Evolutionary conservation across 2,329 filamentous ascomycete genomes (phyloP), one percentile per base, ranked within the genome.

Genomic region (Clonostachys rhizophaga): DNA sequence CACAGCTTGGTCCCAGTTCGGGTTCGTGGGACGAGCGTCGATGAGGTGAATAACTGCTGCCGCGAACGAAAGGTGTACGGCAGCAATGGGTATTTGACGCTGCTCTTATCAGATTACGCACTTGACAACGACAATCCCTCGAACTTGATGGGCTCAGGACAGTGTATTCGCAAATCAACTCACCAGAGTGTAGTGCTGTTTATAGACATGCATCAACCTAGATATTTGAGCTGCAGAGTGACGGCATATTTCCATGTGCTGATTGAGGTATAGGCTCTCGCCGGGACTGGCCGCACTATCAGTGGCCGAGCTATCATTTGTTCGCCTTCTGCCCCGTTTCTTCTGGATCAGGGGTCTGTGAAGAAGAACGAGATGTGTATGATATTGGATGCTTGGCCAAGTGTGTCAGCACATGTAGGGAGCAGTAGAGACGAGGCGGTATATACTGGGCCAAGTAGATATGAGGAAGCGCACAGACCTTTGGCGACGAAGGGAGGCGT

Each of bases 371-470:
- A 53, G 17, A 7, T 50, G 47, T 10, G 52, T 49, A 5, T 59
- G 53, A 9, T 55, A 59, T 12, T 58, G 55, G 4, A 59, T 44
- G 24, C 57, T 59, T 11, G 3, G 14, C 9, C 2, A n/a, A 20
- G 7, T 11, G 24, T 14, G 17, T 24, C n/a, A n/a, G 16, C 30
- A n/a, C 11, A 30, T n/a, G 12, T 34, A 17, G n/a, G 34, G 36
- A n/a, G 42, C 20, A 40, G 17, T 9, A 16, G 4, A 35, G 46
- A 8, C 24, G 24, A 24, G 24, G 24, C 24, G 24, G 24, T 24
- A 24, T 55, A n/a, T 47, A 57, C 56, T 57, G 57, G 6, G 55
- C 46, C 2, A 57, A 39, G 16, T 53, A 58, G 6, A 59, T 43
- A 18, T 58, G 56, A 24, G 24, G 24, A 24, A n/a, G 56, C 46